Base-by-base conservation (phyloP, 1,284 basidiomycete genomes). In the Heterobasidion annosum region DNA sequence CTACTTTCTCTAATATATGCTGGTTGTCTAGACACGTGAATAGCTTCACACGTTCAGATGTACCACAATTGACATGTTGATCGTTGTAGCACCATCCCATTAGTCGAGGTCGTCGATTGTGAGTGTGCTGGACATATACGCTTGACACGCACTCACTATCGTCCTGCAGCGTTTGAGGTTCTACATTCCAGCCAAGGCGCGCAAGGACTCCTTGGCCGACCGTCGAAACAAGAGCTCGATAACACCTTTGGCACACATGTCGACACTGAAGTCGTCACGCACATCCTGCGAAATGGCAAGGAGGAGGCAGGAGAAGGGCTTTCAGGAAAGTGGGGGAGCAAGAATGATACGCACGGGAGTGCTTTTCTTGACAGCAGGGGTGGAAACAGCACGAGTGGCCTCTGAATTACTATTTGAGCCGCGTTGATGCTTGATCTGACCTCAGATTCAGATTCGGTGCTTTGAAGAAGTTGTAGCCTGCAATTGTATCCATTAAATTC, bases 211-310 rank as follows among this genome's bases (percentile, higher is more conserved):
- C 76, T 90, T 45, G 80, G 83, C 34, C 73, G 74, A 54, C 76
- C 86, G 7, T 91, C 89, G 15, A 82, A 85, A 50, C 89, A 91
- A 64, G 83, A 90, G 64, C 79, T 92, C 45, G 87, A 90, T 51
- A 83, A 70, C 57, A 71, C 70, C 32, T 92, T 92, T 61, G 83
- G 77, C 35, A 78, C 84, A 8, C 68, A 73, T 61, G 83, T 81
- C 55, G 85, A 90, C 51, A 64, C 72, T 34, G 85, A 89, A 3
- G 83, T 86, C 13, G 68, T 88, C 25, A 64, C 68, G 52, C 65
- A 68, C 16, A 75, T 91, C 54, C 72, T 92, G 54, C 62, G 81
- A 66, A 78, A 78, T 53, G 88, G 88, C 50, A 77, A 69, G 57
- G 71, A 74, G 52, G 82, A 88, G 63, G 55, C 71, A 5, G 69